phyloP scores from a whole-genome alignment of 441 rosid genomes.

The Bocquillonia castaneifolia region DNA sequence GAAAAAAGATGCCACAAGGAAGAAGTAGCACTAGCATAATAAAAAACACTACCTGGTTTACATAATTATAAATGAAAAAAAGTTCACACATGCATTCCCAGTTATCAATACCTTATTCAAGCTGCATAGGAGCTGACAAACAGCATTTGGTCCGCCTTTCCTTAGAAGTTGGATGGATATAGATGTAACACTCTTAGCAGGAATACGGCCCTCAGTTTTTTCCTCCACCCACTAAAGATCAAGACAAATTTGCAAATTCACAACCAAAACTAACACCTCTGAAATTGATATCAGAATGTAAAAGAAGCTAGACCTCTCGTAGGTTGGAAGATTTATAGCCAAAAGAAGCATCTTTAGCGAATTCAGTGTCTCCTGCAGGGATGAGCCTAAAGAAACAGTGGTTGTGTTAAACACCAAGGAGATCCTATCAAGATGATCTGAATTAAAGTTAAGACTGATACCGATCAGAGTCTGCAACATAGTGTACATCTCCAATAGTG shows the following conservation, averaged over 20 bases:
- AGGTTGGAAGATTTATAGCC: slow-evolving; percentile 93
- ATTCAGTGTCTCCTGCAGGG: slow-evolving; percentile 96
- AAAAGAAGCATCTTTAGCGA: slow-evolving; percentile 92
- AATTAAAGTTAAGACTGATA: slow-evolving; percentile 26
- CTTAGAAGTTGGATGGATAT: slow-evolving; percentile 77
- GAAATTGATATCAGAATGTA: not conserved
- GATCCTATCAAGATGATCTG: slow-evolving; percentile 13
- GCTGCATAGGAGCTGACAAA: slow-evolving; percentile 69
- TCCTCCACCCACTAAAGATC: slow-evolving; percentile 86
- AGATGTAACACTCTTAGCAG: slow-evolving; percentile 63
- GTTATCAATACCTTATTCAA: slow-evolving; percentile 61
- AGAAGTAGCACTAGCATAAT: not conserved
- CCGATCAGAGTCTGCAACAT: slow-evolving; percentile 88
- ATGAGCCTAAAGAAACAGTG: slow-evolving; percentile 52
- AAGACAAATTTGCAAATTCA: slow-evolving; percentile 14
- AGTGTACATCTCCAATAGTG: slow-evolving; percentile 80
- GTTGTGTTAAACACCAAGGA: slow-evolving; percentile 5
- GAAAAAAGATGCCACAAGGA: not conserved
- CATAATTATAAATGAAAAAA: not conserved
- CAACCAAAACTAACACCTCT: slow-evolving; percentile 15
- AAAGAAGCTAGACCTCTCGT: slow-evolving; percentile 50
- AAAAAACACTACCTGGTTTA: not conserved
- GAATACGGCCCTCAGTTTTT: slow-evolving; percentile 68
- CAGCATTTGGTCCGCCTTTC: slow-evolving; percentile 89
- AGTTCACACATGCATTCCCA: not conserved